Percentiles rank a stretch among this genome's conserved stretches.
Evolutionary conservation across 2,329 filamentous ascomycete species (phyloP).

Genomic region (Cryphonectria japonica): DNA sequence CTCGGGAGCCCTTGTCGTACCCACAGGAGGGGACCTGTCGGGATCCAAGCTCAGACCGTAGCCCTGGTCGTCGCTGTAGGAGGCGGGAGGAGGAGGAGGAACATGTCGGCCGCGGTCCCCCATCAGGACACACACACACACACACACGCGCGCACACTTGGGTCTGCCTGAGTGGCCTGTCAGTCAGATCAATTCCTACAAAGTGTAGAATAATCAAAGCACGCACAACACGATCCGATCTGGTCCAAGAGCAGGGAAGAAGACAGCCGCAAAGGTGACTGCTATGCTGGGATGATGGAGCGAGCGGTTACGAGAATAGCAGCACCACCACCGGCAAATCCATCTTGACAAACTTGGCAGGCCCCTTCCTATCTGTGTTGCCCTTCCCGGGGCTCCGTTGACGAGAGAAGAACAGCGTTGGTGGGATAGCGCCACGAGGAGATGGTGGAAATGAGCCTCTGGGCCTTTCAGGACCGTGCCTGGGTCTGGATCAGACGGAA

Average conservation of each 20-base stretch:
- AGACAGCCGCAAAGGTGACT: background rate
- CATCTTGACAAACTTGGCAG: slow-evolving; percentile 9
- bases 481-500: background rate
- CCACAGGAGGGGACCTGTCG: slow-evolving; percentile 14
- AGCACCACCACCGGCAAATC: slow-evolving; percentile 18
- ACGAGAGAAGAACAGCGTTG: background rate
- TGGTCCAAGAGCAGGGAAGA: slow-evolving; percentile 6
- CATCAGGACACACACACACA: background rate
- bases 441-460: background rate
- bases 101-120: background rate
- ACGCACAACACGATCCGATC: background rate
- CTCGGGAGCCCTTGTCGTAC: slow-evolving; percentile 12
- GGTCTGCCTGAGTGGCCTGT: background rate
- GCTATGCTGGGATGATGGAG: background rate
- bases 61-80: background rate
- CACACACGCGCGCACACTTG: slow-evolving; percentile 2
- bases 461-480: background rate
- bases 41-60: slow-evolving; percentile 14
- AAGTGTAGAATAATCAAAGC: background rate
- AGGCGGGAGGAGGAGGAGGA: background rate
- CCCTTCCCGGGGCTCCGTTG: background rate
- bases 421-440: background rate
- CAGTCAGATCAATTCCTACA: slow-evolving; percentile 11
- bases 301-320: slow-evolving; percentile 22
- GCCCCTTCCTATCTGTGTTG: background rate